Base-by-base conservation (phyloP, 2,329 filamentous ascomycete species). In the Thyridium curvatum region DNA sequence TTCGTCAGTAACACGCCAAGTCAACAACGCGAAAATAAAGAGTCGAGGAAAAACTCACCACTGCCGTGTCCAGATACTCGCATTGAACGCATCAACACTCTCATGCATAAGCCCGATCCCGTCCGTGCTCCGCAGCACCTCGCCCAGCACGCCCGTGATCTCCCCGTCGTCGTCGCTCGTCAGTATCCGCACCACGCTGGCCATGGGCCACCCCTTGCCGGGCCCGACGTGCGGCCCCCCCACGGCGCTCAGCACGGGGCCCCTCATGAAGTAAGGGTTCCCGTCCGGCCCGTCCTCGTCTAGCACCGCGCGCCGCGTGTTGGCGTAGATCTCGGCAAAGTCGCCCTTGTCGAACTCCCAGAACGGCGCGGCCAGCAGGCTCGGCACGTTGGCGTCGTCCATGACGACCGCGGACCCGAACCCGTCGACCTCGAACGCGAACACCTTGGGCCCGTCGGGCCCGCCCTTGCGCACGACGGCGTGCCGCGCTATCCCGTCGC, bases 121-220 rank as follows among this genome's bases (percentile, higher is more conserved):
- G 46, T 72, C 78, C 2, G 74, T 77, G 47, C 75, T 70, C 52
- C 78, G 74, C 35, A 86, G 77, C 14, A 70, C 59, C 28, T 71
- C 42, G 30, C 37, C 64, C 35, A 86, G 58, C 38, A 69, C 68
- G 18, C 63, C 57, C 40, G 58, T 58, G 39, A 86, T 85, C 59
- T 84, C 41, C n/a, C 18, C 80, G 3, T 66, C 65, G 44, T 83
- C 78, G 40, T 79, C 69, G 37, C 68, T 74, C 7, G 81, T 86
- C 71, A 83, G 78, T 14, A 79, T 78, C 52, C 82, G 79, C 18
- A 84, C 72, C 5, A 86, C 65, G 41, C 83, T 63, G 40, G 73
- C 78, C 79, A 86, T 85, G 4, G 82, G 82, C 82, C 82, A 86
- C n/a, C 80, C 81, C 48, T 82, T 74, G 49, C 72, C 63, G 10